Percentiles rank a stretch among this genome's conserved stretches.
Evolutionary conservation across 768 basidiomycete genomes (phyloP).

Genomic region (Xerocomellus dryophilus): DNA sequence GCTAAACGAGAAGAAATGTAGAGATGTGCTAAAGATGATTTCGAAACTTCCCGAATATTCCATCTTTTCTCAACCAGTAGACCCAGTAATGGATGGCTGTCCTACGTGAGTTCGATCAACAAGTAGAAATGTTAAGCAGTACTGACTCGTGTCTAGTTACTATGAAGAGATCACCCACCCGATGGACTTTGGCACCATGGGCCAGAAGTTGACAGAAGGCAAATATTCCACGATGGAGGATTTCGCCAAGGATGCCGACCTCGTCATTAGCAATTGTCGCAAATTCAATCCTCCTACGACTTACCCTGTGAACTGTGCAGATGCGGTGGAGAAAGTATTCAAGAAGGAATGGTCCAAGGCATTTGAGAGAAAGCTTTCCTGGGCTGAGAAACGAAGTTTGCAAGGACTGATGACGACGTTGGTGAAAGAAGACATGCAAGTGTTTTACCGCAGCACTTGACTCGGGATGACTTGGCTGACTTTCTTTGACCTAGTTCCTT

Average conservation of each 20-base stretch:
- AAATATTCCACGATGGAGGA: slow-evolving; percentile 80
- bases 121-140: background rate
- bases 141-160: slow-evolving; percentile 52
- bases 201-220: slow-evolving; percentile 58
- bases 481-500: slow-evolving; percentile 48
- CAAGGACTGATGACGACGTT: slow-evolving; percentile 67
- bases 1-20: slow-evolving; percentile 82
- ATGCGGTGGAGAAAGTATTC: slow-evolving; percentile 69
- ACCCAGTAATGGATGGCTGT: slow-evolving; percentile 79
- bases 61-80: slow-evolving; percentile 81
- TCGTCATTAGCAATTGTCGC: slow-evolving; percentile 87
- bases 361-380: slow-evolving; percentile 67
- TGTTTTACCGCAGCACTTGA: background rate
- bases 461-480: background rate
- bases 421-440: slow-evolving; percentile 65
- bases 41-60: slow-evolving; percentile 60
- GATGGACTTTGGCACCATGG: slow-evolving; percentile 91
- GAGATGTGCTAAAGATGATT: slow-evolving; percentile 61
- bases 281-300: slow-evolving; percentile 87
- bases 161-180: slow-evolving; percentile 87
- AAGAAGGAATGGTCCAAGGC: slow-evolving; percentile 85
- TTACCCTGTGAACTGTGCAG: slow-evolving; percentile 68
- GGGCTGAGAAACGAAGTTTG: slow-evolving; percentile 77
- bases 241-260: slow-evolving; percentile 74
- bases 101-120: slow-evolving; percentile 67